Evolutionary conservation across 2,329 filamentous ascomycete species (phyloP), one percentile per base, ranked within the genome.

Genomic region (Colletotrichum karsti): DNA sequence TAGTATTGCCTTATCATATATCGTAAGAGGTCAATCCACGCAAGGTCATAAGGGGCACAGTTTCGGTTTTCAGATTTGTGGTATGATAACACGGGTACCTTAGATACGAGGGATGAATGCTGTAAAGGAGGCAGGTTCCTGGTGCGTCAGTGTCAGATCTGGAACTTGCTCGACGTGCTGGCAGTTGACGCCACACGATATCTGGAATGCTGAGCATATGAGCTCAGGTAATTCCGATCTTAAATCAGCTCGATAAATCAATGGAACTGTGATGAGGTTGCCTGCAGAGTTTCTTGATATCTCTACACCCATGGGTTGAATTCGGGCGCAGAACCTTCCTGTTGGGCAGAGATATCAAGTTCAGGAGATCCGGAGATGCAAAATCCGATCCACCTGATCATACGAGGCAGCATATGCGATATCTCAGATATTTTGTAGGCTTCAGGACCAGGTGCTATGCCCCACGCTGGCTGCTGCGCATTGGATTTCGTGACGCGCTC

Each of bases 351-450:
- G 60, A 64, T 41, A 67, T 48, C 37, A 50, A 39, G 10, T n/a
- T 48, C 33, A 64, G 30, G 60, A 41, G 30, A 42, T 33, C 60
- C 60, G 65, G 65, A 68, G 60, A 65, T 64, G 53, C 65, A 37
- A 54, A 55, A 42, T 54, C 13, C 39, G 39, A 41, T 68, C 65
- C 65, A 68, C 65, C 46, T 24, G 39, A 28, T 35, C 24, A 22
- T 60, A 24, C 60, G n/a, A 57, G 60, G 46, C 37, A 50, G 54
- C 13, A 22, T 15, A 15, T 12, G 15, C 13, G 24, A 53, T 18
- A 20, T 24, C 33, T 22, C n/a, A 22, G 50, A 8, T 42, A 18
- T n/a, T 22, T 50, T 28, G 39, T 46, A 37, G 48, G n/a, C 24
- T 8, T 65, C 28, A 46, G 20, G n/a, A 13, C 15, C 8, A n/a